Evolutionary conservation across 305 asterid species (phyloP), one percentile per base, ranked within the genome.

Genomic region (Withania somnifera): DNA sequence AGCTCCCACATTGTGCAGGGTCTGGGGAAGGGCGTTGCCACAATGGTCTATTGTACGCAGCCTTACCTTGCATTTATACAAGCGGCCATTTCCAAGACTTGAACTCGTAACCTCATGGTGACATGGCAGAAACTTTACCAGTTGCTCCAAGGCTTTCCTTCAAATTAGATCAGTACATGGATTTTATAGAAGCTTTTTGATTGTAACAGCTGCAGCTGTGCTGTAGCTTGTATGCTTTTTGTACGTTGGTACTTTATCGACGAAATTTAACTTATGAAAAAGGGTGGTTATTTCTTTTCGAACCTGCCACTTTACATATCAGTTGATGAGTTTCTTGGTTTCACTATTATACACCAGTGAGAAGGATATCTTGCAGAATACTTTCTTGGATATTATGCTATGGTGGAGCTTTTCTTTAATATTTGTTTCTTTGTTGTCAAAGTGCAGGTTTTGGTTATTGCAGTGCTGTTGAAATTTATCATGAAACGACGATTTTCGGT

Each of bases 361-460:
- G 19, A 47, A 75, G 45, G 47, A 9, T 26, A 51, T 75, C 40
- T 75, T n/a, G 28, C 47, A 28, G 80, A 75, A 50, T 75, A 73
- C 63, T 75, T 75, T 75, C 61, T 75, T 75, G 45, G 11, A 17
- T 50, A 50, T 50, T 28, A 28, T 75, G 63, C 61, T 51, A 19
- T 10, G 45, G 28, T 28, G 15, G 45, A 26, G 60, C 60, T 80
- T 38, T 40, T 56, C 51, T 80, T 57, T 26, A 14, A 50, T 53
- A 11, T 71, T 73, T 47, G 45, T 30, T 47, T 45, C 81, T 68
- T 77, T 77, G 58, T 79, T 82, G 69, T 28, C 54, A 86, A 77
- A 67, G 61, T 84, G 85, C 93, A 97, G 99, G 98, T 97, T 91
- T 90, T 97, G 87, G 98, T 97, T 57, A 97, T 97, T 77, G 99